Evolutionary conservation across 1,284 basidiomycete genomes (phyloP).

Genomic region (Inonotus hispidus): DNA sequence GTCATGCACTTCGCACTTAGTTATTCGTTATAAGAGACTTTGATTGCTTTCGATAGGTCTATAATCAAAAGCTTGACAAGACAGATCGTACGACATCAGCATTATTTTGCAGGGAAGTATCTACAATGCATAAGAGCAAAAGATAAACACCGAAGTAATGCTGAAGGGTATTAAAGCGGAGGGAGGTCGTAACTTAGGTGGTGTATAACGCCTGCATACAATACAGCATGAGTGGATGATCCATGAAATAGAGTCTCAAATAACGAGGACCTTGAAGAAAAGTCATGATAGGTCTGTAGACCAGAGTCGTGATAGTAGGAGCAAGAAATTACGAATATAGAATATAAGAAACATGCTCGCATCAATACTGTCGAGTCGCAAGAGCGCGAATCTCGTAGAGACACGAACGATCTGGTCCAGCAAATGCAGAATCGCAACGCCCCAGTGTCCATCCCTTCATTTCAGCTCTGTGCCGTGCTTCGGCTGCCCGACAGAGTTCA

Average conservation of each 20-base stretch:
- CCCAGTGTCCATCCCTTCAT: conserved; percentile 76
- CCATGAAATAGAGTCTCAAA: background rate
- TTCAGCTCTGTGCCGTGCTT: conserved; percentile 74
- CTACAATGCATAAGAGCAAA: background rate
- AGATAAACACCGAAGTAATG: background rate
- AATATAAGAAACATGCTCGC: conserved; percentile 16
- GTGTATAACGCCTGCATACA: background rate
- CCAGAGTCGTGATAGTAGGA: conserved; percentile 1
- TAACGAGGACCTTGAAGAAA: background rate
- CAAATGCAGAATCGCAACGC: conserved; percentile 33
- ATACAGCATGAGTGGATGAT: conserved; percentile 7
- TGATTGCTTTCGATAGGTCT: background rate
- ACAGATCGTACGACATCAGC: background rate
- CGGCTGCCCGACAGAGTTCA: conserved; percentile 66
- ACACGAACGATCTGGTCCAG: conserved; percentile 51
- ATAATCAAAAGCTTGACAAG: background rate
- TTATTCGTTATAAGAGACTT: background rate
- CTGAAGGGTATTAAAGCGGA: background rate
- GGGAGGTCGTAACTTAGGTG: background rate
- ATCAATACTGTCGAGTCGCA: conserved; percentile 73
- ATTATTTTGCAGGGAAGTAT: background rate
- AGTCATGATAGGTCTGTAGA: background rate
- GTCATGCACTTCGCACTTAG: background rate
- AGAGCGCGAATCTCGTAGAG: conserved; percentile 77
- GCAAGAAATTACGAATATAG: conserved; percentile 10